Evolutionary conservation across 2,329 filamentous ascomycete genomes (phyloP).

Genomic region (Alternaria rosae): DNA sequence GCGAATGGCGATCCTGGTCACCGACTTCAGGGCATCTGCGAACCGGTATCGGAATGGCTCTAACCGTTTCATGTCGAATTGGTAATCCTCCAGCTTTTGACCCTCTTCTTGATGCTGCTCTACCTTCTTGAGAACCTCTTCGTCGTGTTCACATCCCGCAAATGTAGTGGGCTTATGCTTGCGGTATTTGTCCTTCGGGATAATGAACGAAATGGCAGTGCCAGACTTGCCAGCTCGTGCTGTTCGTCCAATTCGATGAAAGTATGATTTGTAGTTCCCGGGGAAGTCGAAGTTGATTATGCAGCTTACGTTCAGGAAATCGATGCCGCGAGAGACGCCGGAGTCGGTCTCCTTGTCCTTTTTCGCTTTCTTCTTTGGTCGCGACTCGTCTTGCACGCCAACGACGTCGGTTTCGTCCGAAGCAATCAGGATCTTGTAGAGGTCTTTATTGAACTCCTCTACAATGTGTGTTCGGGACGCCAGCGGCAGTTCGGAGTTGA

Average conservation of each 20-base stretch:
- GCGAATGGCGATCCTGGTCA: slow-evolving; percentile 87
- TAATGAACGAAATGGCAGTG: slow-evolving; percentile 94
- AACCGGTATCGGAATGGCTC: slow-evolving; percentile 89
- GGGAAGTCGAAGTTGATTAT: slow-evolving; percentile 98
- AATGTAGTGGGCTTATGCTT: slow-evolving; percentile 90
- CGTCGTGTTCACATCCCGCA: slow-evolving; percentile 78
- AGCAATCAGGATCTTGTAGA: slow-evolving; percentile 98
- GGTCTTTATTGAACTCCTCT: slow-evolving; percentile 93
- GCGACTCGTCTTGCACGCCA: slow-evolving; percentile 62
- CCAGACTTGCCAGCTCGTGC: slow-evolving; percentile 89
- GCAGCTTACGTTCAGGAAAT: slow-evolving; percentile 84
- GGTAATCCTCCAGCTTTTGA: slow-evolving; percentile 85
- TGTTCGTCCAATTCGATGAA: slow-evolving; percentile 94
- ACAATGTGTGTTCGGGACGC: slow-evolving; percentile 94
- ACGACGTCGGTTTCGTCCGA: slow-evolving; percentile 90
- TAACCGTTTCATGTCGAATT: slow-evolving; percentile 92
- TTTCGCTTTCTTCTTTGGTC: slow-evolving; percentile 64
- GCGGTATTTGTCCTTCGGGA: slow-evolving; percentile 80
- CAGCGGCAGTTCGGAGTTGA: slow-evolving; percentile 93
- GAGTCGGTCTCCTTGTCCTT: slow-evolving; percentile 74
- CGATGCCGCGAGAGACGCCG: slow-evolving; percentile 93
- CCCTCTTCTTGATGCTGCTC: slow-evolving; percentile 81
- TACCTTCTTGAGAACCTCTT: slow-evolving; percentile 82
- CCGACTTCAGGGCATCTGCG: slow-evolving; percentile 87
- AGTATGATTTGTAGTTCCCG: slow-evolving; percentile 86